Conservation (phyloP, 1,284 basidiomycete species). For the Dichomitus squalens region DNA sequence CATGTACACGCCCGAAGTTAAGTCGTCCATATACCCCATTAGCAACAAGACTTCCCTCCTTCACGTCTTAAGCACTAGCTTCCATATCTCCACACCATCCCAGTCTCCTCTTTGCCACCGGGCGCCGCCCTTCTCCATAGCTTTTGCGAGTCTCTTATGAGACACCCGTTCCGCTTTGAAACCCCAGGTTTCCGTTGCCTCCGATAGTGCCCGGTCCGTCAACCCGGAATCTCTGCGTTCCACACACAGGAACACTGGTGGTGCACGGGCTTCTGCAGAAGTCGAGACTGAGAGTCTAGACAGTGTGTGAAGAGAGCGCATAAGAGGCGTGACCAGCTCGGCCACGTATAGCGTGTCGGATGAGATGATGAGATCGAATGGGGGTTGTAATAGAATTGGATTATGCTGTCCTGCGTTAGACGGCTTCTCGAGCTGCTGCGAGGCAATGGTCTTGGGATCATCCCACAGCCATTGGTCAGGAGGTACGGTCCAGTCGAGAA, state of each 20-base stretch:
- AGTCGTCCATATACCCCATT: background rate
- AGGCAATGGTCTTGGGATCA: conserved; percentile 42
- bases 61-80: conserved; percentile 35
- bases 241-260: conserved; percentile 69
- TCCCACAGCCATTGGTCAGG: conserved; percentile 61
- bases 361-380: conserved; percentile 81
- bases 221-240: conserved; percentile 77
- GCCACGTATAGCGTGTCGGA: conserved; percentile 84
- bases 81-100: conserved; percentile 80
- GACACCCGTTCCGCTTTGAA: conserved; percentile 65
- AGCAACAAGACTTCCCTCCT: background rate
- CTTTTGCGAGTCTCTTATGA: conserved; percentile 60
- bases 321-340: conserved; percentile 68
- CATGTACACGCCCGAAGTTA: background rate
- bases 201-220: conserved; percentile 58
- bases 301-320: conserved; percentile 65
- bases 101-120: conserved; percentile 70
- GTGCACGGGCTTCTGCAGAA: conserved; percentile 31
- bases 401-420: conserved; percentile 17
- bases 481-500: conserved; percentile 66
- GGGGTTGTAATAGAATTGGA: conserved; percentile 43
- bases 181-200: conserved; percentile 50
- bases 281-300: conserved; percentile 34
- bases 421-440: conserved; percentile 30
- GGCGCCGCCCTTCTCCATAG: conserved; percentile 58